Conservation (phyloP, 1,284 basidiomycete genomes). For the Ceratobasidium sp. region DNA sequence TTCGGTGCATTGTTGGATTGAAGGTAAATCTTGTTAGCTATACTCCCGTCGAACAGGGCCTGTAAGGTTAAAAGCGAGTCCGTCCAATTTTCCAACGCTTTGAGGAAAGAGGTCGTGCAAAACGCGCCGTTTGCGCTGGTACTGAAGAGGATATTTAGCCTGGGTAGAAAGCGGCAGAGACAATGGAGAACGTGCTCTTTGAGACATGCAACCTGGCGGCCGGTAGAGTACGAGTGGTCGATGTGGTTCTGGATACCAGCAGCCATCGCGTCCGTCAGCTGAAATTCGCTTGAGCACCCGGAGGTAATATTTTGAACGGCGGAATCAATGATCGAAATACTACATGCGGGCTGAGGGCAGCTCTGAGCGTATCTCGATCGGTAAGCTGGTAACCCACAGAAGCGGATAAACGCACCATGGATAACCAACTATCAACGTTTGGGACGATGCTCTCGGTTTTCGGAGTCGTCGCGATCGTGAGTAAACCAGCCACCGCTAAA, state of each 20-base stretch:
- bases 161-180: neutral
- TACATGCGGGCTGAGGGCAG: conserved; percentile 12
- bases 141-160: neutral
- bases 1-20: neutral
- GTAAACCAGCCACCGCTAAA: neutral
- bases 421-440: conserved; percentile 12
- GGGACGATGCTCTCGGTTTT: conserved; percentile 22
- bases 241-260: neutral
- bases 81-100: neutral
- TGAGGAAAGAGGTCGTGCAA: conserved; percentile 1
- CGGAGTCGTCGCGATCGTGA: neutral
- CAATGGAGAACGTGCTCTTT: neutral
- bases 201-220: neutral
- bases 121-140: neutral
- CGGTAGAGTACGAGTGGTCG: neutral
- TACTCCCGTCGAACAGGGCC: neutral
- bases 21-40: too few species aligned
- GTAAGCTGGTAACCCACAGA: neutral
- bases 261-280: too few species aligned
- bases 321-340: neutral
- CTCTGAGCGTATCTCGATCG: neutral
- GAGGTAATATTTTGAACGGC: neutral
- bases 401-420: neutral
- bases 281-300: neutral
- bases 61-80: neutral